Base-by-base conservation (phyloP, 2,329 filamentous ascomycete species). In the Arthrobotrys conoides region DNA sequence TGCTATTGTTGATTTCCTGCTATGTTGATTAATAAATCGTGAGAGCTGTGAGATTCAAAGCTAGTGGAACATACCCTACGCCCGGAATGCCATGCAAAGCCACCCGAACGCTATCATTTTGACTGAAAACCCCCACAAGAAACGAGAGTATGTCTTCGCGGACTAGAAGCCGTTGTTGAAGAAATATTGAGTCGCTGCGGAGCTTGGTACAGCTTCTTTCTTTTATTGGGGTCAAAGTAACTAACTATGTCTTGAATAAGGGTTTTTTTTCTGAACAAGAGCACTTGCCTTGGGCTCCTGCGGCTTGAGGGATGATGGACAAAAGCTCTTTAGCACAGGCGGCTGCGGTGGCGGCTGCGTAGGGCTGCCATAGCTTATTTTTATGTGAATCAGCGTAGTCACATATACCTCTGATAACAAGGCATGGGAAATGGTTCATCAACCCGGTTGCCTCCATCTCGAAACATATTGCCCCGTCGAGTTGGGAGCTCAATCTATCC, bases 311-410 rank as follows among this genome's bases (percentile, higher is more conserved):
- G 5, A 41, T 41, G 38, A 46, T n/a, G 14, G 67, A 49, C 18
- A 81, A 68, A 20, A 82, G 38, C n/a, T 80, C 77, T 59, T 81
- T 82, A 6, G 67, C 57, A 5, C 20, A 83, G 10, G 83, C 84
- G 2, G 83, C 84, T 5, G 82, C 84, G 3, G 77, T 82, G 2
- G 75, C 82, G 2, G 82, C 84, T 0, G 85, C 84, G 18, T 73
- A 67, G 5, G 24, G 22, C 6, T 73, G 18, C 69, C 61, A 73
- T 14, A 4, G 0, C 8, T 86, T 83, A 24, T 83, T 83, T 79
- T 85, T 85, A 65, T 86, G 84, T 0, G 82, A 83, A 70, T 86
- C 85, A 0, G 41, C 18, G 16, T 71, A 71, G 5, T 71, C 44
- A 1, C 10, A 63, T 16, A 71, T 53, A 1, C 67, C 67, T 16